Evolutionary conservation across 1,284 basidiomycete genomes (phyloP), one percentile per base, ranked within the genome.

Genomic region (Tetrapyrgos nigripes): DNA sequence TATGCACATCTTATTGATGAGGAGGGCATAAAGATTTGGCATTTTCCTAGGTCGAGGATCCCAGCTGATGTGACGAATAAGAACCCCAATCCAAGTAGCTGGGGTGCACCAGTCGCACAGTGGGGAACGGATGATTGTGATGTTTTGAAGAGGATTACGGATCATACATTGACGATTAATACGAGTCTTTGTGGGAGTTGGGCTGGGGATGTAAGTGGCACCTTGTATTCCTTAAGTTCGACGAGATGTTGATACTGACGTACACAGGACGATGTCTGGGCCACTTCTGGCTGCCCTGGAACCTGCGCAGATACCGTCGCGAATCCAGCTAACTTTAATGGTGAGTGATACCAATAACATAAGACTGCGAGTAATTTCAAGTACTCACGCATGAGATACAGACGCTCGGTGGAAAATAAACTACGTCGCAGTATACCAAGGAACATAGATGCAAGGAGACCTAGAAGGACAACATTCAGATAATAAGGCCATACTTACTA

Each of bases 231-330:
- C 23, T 13, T 1, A n/a, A n/a, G n/a, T n/a, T n/a, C n/a, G n/a
- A n/a, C n/a, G n/a, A n/a, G n/a, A n/a, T n/a, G n/a, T n/a, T n/a
- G n/a, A n/a, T n/a, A n/a, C n/a, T n/a, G n/a, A n/a, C n/a, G n/a
- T n/a, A n/a, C n/a, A n/a, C n/a, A n/a, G n/a, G 37, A 40, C 37
- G 37, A 40, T n/a, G 37, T 40, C 19, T 40, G 37, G 37, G 19
- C 14, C 19, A 68, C 65, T 37, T 78, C 82, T 23, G 85, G 86
- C 24, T 93, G 91, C 72, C 83, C 87, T 0, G 89, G 88, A 9
- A 88, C 88, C 9, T 94, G 92, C 70, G 75, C 77, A 9, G 74
- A 87, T 17, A 81, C 82, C 37, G 85, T 95, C 44, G 79, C 84
- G 51, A 78, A 93, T 67, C 80, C 86, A 13, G 74, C 70, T 11